These are phyloP conservation scores for Citrus inodora DNA, from an alignment of 345 rosid species.

Conservation along the genomic window DNA sequence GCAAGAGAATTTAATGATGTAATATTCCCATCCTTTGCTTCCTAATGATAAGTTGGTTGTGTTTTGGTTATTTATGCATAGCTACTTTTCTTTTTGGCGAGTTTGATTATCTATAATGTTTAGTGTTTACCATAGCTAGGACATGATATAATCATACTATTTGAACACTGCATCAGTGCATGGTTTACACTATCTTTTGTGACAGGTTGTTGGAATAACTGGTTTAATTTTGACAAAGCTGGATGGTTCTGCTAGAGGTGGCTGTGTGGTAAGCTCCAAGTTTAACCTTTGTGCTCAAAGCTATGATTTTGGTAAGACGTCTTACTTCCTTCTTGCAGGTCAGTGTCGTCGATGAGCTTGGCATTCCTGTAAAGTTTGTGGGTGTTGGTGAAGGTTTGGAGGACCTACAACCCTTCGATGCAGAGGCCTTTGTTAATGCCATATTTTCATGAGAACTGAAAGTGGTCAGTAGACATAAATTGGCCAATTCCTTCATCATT, in stretches of 20 bases:
- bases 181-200: neutral
- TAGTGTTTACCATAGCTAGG: neutral
- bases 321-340: conserved; percentile 47
- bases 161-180: neutral
- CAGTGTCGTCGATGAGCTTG: conserved; percentile 90
- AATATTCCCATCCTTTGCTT: conserved; percentile 20
- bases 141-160: neutral
- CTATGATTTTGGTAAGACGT: neutral
- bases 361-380: conserved; percentile 90
- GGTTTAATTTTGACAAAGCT: conserved; percentile 93
- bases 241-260: conserved; percentile 96
- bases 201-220: conserved; percentile 83
- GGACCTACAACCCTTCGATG: conserved; percentile 94
- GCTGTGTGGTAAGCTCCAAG: conserved; percentile 69
- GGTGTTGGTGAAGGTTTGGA: conserved; percentile 94
- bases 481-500: neutral
- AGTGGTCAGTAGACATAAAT: conserved; percentile 1
- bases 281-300: neutral
- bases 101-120: neutral
- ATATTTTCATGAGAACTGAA: conserved; percentile 54
- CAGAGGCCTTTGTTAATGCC: conserved; percentile 80
- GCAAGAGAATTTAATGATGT: conserved; percentile 99
- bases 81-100: neutral
- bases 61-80: neutral
- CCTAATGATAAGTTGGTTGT: neutral